Evolutionary conservation across 2,329 filamentous ascomycete species (phyloP).

Genomic region (Pyrenochaeta sp.): DNA sequence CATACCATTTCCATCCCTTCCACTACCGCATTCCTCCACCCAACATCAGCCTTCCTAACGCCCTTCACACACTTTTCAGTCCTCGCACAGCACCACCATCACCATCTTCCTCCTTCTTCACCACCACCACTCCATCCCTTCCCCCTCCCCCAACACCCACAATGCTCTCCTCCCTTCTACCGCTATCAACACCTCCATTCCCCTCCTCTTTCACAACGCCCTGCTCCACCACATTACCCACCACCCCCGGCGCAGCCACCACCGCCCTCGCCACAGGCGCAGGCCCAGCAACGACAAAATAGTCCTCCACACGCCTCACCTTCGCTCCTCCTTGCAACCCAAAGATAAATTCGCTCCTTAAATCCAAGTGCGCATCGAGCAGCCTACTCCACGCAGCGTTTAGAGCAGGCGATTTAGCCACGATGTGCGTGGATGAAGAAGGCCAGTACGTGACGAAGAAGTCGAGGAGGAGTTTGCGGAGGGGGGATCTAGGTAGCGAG

Average conservation of each 20-base stretch:
- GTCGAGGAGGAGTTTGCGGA: slow-evolving; percentile 23
- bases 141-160: not conserved
- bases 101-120: not conserved
- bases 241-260: not conserved
- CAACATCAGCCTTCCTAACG: not conserved
- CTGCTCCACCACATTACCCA: not conserved
- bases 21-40: not conserved
- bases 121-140: not conserved
- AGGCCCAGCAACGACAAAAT: slow-evolving; percentile 3
- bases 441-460: slow-evolving; percentile 19
- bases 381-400: slow-evolving; percentile 14
- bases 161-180: not conserved
- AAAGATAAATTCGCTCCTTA: slow-evolving; percentile 20
- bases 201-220: not conserved
- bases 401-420: slow-evolving; percentile 6
- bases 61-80: not conserved
- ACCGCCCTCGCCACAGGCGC: not conserved
- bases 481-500: not conserved
- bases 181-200: not conserved
- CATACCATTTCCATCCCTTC: not conserved
- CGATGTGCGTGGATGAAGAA: not conserved
- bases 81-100: not conserved
- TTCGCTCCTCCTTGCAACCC: slow-evolving; percentile 16
- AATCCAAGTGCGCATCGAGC: slow-evolving; percentile 15
- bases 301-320: slow-evolving; percentile 6